These are phyloP conservation scores for Lipomyces mesembrius DNA, from an alignment of 805 yeast genomes.

Conservation along the genomic window DNA sequence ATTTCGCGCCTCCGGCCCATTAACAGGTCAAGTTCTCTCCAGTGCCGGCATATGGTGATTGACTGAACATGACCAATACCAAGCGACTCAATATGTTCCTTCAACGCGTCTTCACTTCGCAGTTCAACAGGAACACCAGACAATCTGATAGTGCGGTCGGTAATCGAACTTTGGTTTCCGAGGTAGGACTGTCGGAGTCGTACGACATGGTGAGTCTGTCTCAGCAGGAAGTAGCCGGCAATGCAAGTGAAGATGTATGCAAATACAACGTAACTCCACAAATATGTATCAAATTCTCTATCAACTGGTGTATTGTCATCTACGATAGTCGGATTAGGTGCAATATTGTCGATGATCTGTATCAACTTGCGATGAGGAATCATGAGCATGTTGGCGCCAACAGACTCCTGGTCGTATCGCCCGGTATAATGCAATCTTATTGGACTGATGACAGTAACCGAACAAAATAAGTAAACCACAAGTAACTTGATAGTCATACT, in stretches of 20 bases:
- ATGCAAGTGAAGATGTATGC: slow-evolving; percentile 82
- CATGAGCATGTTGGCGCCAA: not conserved
- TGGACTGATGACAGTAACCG: slow-evolving; percentile 79
- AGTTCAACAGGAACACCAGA: slow-evolving; percentile 87
- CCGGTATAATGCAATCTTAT: slow-evolving; percentile 84
- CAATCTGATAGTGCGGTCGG: slow-evolving; percentile 83
- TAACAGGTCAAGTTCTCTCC: slow-evolving; percentile 73
- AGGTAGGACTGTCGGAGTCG: slow-evolving; percentile 74
- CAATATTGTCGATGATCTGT: not conserved
- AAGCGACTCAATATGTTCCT: slow-evolving; percentile 73
- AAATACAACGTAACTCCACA: slow-evolving; percentile 87
- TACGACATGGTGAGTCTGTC: slow-evolving; percentile 75
- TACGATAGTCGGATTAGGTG: not conserved
- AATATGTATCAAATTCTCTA: slow-evolving; percentile 54
- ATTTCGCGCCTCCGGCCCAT: slow-evolving; percentile 62
- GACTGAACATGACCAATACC: slow-evolving; percentile 80
- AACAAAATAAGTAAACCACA: slow-evolving; percentile 66
- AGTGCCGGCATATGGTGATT: slow-evolving; percentile 81
- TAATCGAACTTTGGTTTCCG: slow-evolving; percentile 84
- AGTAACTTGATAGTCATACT: slow-evolving; percentile 80
- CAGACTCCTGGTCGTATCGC: slow-evolving; percentile 54
- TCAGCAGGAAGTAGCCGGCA: slow-evolving; percentile 62
- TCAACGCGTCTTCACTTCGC: slow-evolving; percentile 70
- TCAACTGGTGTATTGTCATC: slow-evolving; percentile 45
- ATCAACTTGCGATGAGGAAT: slow-evolving; percentile 1